A percentile compares a stretch with the other conserved stretches of the same genome.
Conservation (phyloP, 768 basidiomycete species). For the Lentinula boryana region DNA sequence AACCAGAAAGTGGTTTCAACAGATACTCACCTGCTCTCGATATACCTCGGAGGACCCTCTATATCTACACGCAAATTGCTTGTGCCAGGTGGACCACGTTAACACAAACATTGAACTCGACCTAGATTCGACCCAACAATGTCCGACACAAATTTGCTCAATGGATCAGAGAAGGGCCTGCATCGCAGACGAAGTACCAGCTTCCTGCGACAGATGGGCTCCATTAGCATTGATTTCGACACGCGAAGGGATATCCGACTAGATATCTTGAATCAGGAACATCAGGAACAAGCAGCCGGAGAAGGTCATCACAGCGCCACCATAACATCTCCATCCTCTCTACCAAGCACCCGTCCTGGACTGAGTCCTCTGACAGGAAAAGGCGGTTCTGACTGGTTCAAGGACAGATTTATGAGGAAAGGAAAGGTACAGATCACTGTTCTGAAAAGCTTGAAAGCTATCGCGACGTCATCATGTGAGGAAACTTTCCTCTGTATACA, state of each 20-base stretch:
- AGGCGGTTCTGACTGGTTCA: not conserved
- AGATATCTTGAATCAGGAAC: not conserved
- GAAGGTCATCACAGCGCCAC: not conserved
- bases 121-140: not conserved
- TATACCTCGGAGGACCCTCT: no score
- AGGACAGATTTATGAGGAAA: conserved; percentile 11
- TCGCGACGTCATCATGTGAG: conserved; percentile 35
- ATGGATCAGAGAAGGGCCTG: not conserved
- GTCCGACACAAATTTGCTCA: not conserved
- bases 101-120: no score
- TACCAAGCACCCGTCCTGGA: not conserved
- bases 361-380: not conserved
- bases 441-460: conserved; percentile 34
- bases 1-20: not conserved
- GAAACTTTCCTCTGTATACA: not conserved
- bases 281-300: not conserved
- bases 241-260: not conserved
- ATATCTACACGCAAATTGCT: no score
- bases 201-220: not conserved
- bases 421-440: conserved; percentile 41
- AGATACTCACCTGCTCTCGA: not conserved
- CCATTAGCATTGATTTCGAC: not conserved
- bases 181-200: not conserved
- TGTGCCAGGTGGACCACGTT: no score
- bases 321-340: not conserved